Evolutionary conservation across 2,329 filamentous ascomycete genomes (phyloP).

Genomic region (Ophiocordyceps australis): DNA sequence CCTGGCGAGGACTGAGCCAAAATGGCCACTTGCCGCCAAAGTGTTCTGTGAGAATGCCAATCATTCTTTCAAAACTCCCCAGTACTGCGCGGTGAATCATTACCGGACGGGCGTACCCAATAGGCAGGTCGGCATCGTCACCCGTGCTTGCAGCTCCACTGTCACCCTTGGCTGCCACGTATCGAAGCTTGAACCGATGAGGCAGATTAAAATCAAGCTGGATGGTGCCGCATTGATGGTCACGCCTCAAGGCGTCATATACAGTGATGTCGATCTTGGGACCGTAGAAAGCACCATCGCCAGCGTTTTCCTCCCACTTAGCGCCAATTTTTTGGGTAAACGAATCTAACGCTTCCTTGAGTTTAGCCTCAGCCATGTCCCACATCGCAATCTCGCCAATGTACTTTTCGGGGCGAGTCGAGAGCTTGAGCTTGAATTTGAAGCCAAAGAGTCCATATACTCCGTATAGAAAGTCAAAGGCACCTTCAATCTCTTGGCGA

Average conservation of each 20-base stretch:
- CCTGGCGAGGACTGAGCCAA: slow-evolving; percentile 72
- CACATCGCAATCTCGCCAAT: slow-evolving; percentile 77
- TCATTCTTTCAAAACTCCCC: slow-evolving; percentile 48
- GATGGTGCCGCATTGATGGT: slow-evolving; percentile 49
- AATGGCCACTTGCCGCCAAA: slow-evolving; percentile 81
- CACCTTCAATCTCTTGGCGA: slow-evolving; percentile 41
- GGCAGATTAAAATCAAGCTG: slow-evolving; percentile 80
- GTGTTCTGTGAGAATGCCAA: slow-evolving; percentile 67
- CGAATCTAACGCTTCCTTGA: slow-evolving; percentile 61
- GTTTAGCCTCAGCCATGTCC: slow-evolving; percentile 70
- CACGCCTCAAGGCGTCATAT: slow-evolving; percentile 67
- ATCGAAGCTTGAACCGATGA: slow-evolving; percentile 20
- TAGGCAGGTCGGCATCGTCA: slow-evolving; percentile 31
- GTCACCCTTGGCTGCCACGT: slow-evolving; percentile 32
- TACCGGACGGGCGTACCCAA: slow-evolving; percentile 61
- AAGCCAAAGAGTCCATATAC: slow-evolving; percentile 46
- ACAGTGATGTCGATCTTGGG: slow-evolving; percentile 98
- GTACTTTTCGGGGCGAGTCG: slow-evolving; percentile 75
- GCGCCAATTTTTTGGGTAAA: slow-evolving; percentile 46
- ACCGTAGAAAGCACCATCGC: slow-evolving; percentile 94
- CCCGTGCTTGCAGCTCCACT: slow-evolving; percentile 20
- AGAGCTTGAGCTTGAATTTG: slow-evolving; percentile 86
- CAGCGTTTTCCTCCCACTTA: slow-evolving; percentile 80
- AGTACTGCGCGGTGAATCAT: slow-evolving; percentile 76
- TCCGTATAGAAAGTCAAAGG: slow-evolving; percentile 73